phyloP scores from a whole-genome alignment of 192 early-diverging fungal genomes.

The Dimargaris cristalligena region DNA sequence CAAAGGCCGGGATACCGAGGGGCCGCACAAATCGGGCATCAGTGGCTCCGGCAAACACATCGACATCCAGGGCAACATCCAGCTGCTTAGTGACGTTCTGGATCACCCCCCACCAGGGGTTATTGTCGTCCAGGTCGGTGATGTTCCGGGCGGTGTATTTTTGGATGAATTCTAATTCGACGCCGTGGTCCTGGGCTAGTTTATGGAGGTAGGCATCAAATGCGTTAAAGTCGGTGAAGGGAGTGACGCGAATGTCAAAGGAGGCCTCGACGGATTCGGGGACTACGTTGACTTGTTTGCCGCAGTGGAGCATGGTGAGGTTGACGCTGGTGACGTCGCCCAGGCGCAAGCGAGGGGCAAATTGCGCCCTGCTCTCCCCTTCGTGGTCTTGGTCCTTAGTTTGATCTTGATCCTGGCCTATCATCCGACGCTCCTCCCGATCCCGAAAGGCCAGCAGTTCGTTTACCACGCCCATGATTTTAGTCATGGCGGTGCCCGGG shows the following conservation, averaged over 20 bases:
- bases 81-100: conserved; percentile 32
- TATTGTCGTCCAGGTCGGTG: conserved; percentile 32
- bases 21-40: conserved; percentile 64
- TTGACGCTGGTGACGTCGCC: conserved; percentile 74
- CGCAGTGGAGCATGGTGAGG: conserved; percentile 53
- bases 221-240: conserved; percentile 38
- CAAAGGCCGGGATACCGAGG: conserved; percentile 60
- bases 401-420: too few relatives aligned
- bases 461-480: conserved; percentile 48
- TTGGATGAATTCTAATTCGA: conserved; percentile 42
- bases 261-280: conserved; percentile 46
- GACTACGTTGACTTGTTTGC: conserved; percentile 68
- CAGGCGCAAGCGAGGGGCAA: conserved; percentile 26
- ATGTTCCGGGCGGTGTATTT: conserved; percentile 39
- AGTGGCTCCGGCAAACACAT: conserved; percentile 75
- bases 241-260: conserved; percentile 64
- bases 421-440: conserved; percentile 33
- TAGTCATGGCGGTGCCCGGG: conserved; percentile 44
- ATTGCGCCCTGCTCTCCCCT: too few relatives aligned
- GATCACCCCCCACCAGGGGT: conserved; percentile 53
- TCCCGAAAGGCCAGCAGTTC: conserved; percentile 50
- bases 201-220: conserved; percentile 31
- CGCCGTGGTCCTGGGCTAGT: conserved; percentile 24
- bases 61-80: conserved; percentile 37
- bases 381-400: too few relatives aligned